These are phyloP conservation scores for Nicotiana paniculata DNA, from an alignment of 257 asterid species.

Conservation along the genomic window DNA sequence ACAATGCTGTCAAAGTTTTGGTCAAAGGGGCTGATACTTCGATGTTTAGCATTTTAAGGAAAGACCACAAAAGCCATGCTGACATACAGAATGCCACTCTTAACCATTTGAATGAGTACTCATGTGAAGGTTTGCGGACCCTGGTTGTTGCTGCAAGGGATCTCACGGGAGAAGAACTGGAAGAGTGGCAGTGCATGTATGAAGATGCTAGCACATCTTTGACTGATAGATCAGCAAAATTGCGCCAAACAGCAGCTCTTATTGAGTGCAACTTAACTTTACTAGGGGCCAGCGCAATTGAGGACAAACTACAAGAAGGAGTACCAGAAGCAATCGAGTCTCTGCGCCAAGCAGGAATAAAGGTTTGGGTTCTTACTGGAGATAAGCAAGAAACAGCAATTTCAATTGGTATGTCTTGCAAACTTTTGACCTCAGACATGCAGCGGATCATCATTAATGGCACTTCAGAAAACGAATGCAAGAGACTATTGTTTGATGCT, in stretches of 20 bases:
- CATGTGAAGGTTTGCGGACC: constrained; percentile 94
- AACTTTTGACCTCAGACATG: constrained; percentile 93
- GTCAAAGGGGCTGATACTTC: constrained; percentile 98
- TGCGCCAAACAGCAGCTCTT: constrained; percentile 84
- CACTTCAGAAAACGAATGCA: constrained; percentile 81
- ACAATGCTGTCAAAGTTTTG: constrained; percentile 68
- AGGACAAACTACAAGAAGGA: constrained; percentile 95
- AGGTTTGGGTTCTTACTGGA: constrained; percentile 99
- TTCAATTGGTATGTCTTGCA: constrained; percentile 92
- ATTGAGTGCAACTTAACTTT: constrained; percentile 81
- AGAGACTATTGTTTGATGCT: constrained; percentile 71
- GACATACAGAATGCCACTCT: constrained; percentile 42
- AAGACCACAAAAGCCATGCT: constrained; percentile 35
- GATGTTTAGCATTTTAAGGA: constrained; percentile 68
- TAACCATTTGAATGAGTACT: constrained; percentile 69
- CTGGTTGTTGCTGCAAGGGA: constrained; percentile 82
- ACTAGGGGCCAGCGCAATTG: constrained; percentile 96
- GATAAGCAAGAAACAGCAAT: constrained; percentile 99
- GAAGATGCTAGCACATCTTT: constrained; percentile 95
- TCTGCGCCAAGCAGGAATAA: constrained; percentile 90
- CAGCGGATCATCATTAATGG: constrained; percentile 82
- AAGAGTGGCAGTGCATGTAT: constrained; percentile 87
- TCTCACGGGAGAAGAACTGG: constrained; percentile 65
- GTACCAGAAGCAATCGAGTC: constrained; percentile 97
- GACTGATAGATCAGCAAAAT: constrained; percentile 76